Conservation (phyloP, 345 rosid genomes). For the Schrenkiella parvula region DNA sequence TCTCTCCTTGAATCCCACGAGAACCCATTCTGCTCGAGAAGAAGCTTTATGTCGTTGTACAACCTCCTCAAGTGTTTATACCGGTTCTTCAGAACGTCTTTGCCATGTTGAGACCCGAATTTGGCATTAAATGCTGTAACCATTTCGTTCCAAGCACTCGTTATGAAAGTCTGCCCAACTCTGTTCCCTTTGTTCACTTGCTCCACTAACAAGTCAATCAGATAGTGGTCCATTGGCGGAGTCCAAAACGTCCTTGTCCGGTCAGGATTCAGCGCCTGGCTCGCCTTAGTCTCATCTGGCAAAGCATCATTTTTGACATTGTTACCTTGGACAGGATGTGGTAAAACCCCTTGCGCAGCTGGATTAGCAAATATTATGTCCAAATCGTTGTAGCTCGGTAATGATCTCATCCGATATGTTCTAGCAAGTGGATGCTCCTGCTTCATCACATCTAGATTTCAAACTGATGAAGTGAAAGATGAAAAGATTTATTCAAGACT, state of each 20-base stretch:
- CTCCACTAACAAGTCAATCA: constrained; percentile 68
- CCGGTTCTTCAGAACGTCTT: constrained; percentile 78
- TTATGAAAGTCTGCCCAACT: constrained; percentile 75
- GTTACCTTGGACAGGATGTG: constrained; percentile 35
- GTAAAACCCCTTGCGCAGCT: constrained; percentile 30
- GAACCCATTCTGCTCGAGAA: constrained; percentile 68
- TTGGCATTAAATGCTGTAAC: constrained; percentile 52
- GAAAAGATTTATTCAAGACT: not conserved
- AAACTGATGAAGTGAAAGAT: constrained; percentile 19
- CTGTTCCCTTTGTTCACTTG: constrained; percentile 76
- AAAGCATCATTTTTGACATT: constrained; percentile 36
- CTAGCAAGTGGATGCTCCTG: constrained; percentile 63
- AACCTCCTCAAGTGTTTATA: constrained; percentile 80
- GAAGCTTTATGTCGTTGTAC: constrained; percentile 58
- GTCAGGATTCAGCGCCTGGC: constrained; percentile 37
- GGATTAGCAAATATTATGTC: constrained; percentile 49
- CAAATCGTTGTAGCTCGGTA: constrained; percentile 68
- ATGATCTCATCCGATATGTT: constrained; percentile 58
- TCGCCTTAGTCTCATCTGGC: constrained; percentile 45
- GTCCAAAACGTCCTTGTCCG: constrained; percentile 88
- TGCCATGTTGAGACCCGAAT: constrained; percentile 57
- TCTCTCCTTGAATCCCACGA: constrained; percentile 73
- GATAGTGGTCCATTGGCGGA: constrained; percentile 80
- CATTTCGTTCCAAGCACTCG: constrained; percentile 79
- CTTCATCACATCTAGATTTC: constrained; percentile 17